Conservation (phyloP, 179 eudicot species). For the Patellifolia procumbens region DNA sequence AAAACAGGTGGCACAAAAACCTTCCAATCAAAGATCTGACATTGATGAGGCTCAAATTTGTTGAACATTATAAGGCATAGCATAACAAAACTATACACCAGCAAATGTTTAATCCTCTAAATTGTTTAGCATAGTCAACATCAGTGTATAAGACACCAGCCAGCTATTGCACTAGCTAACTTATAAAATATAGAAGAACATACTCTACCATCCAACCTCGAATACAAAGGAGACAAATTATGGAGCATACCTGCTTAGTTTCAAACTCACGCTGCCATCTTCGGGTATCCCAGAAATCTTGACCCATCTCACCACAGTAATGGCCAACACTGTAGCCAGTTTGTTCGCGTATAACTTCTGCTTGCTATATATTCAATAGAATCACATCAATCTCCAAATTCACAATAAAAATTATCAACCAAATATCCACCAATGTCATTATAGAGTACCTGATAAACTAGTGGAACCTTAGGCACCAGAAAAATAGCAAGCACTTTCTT, state of each 20-base stretch:
- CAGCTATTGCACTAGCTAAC: background rate
- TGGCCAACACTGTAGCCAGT: conserved; percentile 94
- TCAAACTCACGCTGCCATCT: conserved; percentile 99
- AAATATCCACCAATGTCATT: conserved; percentile 7
- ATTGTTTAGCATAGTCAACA: background rate
- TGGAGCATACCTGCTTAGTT: conserved; percentile 65
- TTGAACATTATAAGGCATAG: background rate
- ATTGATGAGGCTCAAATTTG: no score
- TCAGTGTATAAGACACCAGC: conserved; percentile 4
- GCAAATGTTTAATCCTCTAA: background rate
- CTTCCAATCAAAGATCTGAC: background rate
- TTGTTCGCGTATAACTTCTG: conserved; percentile 93
- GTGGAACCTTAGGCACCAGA: conserved; percentile 96
- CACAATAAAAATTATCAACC: background rate
- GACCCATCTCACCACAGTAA: conserved; percentile 99
- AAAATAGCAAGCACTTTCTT: conserved; percentile 85
- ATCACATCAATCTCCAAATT: conserved; percentile 12
- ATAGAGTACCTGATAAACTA: conserved; percentile 98
- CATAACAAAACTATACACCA: background rate
- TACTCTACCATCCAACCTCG: background rate
- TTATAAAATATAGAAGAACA: background rate
- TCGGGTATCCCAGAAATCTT: conserved; percentile 95
- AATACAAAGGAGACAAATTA: background rate
- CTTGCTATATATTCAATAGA: conserved; percentile 64
- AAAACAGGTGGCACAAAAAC: background rate